Conservation (phyloP, 2,329 filamentous ascomycete species). For the Fusarium sp. region DNA sequence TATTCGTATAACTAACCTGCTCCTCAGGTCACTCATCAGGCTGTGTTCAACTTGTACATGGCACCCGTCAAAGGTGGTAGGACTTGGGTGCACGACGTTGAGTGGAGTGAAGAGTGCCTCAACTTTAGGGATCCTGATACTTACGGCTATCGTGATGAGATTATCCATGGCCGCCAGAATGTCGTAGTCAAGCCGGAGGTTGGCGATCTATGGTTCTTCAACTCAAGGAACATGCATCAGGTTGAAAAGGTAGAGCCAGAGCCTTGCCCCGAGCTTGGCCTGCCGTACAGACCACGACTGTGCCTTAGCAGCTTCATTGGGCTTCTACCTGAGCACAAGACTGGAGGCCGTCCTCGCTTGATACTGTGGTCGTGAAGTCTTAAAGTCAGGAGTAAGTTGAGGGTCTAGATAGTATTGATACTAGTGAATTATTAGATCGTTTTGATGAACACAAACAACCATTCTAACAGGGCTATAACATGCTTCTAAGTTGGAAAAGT, state of each 20-base stretch:
- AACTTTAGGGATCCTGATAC: background rate
- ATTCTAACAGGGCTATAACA: no score
- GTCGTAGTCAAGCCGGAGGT: background rate
- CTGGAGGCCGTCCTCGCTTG: background rate
- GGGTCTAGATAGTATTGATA: background rate
- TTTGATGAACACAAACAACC: background rate
- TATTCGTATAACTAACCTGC: background rate
- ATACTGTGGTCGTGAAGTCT: background rate
- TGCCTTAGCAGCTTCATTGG: background rate
- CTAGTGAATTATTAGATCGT: background rate
- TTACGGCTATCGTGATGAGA: background rate
- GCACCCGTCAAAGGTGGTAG: background rate
- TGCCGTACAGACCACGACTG: background rate
- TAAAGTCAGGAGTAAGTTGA: no score
- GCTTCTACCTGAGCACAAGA: background rate
- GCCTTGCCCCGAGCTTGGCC: background rate
- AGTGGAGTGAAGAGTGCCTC: background rate
- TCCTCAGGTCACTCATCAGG: background rate
- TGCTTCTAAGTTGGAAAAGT: background rate
- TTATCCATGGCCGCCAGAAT: background rate
- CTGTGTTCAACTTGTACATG: background rate
- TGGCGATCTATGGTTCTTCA: background rate
- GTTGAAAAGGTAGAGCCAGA: background rate
- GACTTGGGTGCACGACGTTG: background rate
- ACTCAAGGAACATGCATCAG: slow-evolving; percentile 1